These are phyloP conservation scores for Solanum ahanhuiri DNA, from an alignment of 257 asterid species.

Conservation along the genomic window DNA sequence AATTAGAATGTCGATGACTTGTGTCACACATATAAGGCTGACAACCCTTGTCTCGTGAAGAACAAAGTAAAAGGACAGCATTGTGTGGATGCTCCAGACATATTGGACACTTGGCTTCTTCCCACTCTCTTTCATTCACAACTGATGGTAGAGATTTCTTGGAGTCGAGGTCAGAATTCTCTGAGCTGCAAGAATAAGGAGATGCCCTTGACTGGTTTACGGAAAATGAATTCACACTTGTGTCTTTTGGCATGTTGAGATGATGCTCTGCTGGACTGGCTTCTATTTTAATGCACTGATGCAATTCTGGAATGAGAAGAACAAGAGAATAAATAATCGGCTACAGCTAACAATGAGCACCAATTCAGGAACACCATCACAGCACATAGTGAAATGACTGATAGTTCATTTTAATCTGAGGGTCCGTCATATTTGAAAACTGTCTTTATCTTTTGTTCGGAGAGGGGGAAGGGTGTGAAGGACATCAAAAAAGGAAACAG, in stretches of 20 bases:
- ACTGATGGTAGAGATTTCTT: slow-evolving; percentile 12
- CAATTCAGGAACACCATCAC: background rate
- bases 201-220: slow-evolving; percentile 32
- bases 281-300: background rate
- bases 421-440: background rate
- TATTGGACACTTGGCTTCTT: slow-evolving; percentile 64
- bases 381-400: background rate
- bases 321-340: background rate
- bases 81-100: slow-evolving; percentile 76
- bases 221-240: slow-evolving; percentile 35
- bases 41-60: slow-evolving; percentile 57
- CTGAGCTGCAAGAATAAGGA: slow-evolving; percentile 47
- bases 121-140: slow-evolving; percentile 50
- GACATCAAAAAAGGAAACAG: background rate
- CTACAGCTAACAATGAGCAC: background rate
- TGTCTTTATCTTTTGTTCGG: background rate
- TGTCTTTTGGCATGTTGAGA: slow-evolving; percentile 61
- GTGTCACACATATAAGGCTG: slow-evolving; percentile 84
- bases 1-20: slow-evolving; percentile 65
- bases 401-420: background rate
- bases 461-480: background rate
- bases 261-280: background rate
- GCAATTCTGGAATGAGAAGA: background rate
- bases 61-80: slow-evolving; percentile 41
- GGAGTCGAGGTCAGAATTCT: slow-evolving; percentile 12